A percentile compares a stretch with the other conserved stretches of the same genome.
Evolutionary conservation across 176 grass and related monocot genomes (phyloP).

Genomic region (Areca catechu): DNA sequence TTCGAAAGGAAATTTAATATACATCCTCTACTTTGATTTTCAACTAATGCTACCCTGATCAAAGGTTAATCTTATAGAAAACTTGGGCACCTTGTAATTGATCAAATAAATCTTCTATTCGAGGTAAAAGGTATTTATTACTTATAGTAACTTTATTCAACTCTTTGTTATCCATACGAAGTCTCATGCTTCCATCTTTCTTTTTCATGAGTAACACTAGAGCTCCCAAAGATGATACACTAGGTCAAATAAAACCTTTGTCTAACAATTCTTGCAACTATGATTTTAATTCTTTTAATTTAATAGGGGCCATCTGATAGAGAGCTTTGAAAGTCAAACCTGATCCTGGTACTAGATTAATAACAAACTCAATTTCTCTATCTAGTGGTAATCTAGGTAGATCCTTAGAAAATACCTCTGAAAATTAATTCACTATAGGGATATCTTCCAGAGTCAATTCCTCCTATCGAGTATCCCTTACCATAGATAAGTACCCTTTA

Average conservation of each 20-base stretch:
- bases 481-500: not conserved
- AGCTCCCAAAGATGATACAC: no score
- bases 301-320: not conserved
- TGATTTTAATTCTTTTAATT: not conserved
- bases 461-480: not conserved
- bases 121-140: not conserved
- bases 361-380: not conserved
- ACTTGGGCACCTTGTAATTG: no score
- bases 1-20: no score
- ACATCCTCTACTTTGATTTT: no score
- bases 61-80: no score
- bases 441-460: not conserved
- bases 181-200: slow-evolving; percentile 1
- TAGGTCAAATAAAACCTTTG: no score
- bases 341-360: not conserved
- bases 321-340: not conserved
- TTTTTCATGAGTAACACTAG: not conserved
- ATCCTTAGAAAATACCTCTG: slow-evolving; percentile 2
- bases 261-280: not conserved
- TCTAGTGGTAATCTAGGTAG: not conserved
- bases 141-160: not conserved
- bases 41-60: no score
- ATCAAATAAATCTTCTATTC: no score
- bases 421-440: not conserved
- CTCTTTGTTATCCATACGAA: not conserved